Base-by-base conservation (phyloP, 805 yeast species). In the Hanseniaspora hatyaiensis region DNA sequence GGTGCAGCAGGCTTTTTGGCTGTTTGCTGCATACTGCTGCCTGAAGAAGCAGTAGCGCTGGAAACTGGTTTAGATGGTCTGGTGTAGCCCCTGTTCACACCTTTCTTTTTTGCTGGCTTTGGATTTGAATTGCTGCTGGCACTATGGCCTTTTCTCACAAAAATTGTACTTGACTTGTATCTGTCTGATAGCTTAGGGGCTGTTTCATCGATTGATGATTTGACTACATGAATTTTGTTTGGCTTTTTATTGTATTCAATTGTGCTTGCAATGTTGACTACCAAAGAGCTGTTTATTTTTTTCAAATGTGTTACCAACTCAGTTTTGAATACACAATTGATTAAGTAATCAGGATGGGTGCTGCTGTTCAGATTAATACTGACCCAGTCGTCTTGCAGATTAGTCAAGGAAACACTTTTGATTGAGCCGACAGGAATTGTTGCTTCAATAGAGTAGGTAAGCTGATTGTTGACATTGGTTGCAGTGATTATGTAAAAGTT, bases 181-280 rank as follows among this genome's bases (percentile, higher is more conserved):
- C 66, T 51, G 61, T 92, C 97, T 36, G 82, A 71, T 53, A 74
- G 61, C 9, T 56, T 57, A 9, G 94, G 94, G 24, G 82, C 80
- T n/a, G 75, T 59, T 11, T 69, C 71, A 40, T 80, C 81, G 34
- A 72, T 62, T 44, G 72, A 75, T 58, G 82, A 76, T 62, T 83
- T 87, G 54, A 92, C 82, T 8, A 73, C 62, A 52, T 87, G 92
- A 22, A 70, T 58, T 61, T 76, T 80, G 2, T 94, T 94, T 1
- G 96, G 86, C 62, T 92, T 92, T 72, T 89, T 92, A 65, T 81
- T 84, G 64, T 92, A 92, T 52, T 75, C 74, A 50, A 92, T 74
- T 0, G 82, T 73, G 3, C 82, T 74, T 1, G 81, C 88, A 52
- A 92, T 73, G 36, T 71, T 72, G 39, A 92, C 72, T 2, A 71